A percentile compares a stretch with the other conserved stretches of the same genome.
Conservation (phyloP, 2,329 filamentous ascomycete genomes). For the Cladosporium austrohemisphaericum region DNA sequence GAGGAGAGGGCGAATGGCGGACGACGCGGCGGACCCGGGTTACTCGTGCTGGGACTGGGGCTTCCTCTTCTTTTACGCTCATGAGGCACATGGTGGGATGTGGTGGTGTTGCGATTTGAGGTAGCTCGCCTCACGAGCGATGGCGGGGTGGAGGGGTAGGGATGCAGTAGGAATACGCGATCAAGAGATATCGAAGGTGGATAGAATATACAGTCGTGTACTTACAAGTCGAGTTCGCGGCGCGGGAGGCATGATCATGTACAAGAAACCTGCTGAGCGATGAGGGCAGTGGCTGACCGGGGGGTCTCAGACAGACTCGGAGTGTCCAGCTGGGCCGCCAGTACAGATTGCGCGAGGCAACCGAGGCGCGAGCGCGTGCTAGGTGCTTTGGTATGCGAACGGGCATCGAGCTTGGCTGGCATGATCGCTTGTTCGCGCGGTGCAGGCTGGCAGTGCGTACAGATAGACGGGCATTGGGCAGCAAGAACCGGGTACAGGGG, state of each 20-base stretch:
- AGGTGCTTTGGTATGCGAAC: too few relatives aligned
- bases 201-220: too few relatives aligned
- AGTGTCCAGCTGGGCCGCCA: conserved; percentile 3
- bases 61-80: conserved; percentile 43
- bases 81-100: conserved; percentile 42
- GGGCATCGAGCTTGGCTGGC: too few relatives aligned
- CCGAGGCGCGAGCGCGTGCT: neutral
- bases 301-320: conserved; percentile 10
- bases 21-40: conserved; percentile 37
- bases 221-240: neutral
- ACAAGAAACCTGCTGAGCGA: conserved; percentile 15
- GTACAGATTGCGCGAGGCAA: neutral
- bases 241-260: neutral
- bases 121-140: too few relatives aligned
- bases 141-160: neutral
- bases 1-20: conserved; percentile 26
- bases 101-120: neutral
- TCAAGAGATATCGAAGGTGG: too few relatives aligned
- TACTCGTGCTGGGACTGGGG: conserved; percentile 27
- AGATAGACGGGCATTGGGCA: conserved; percentile 8
- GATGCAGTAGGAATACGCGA: conserved; percentile 1
- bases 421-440: too few relatives aligned
- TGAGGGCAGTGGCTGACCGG: conserved; percentile 13
- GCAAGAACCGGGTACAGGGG: conserved; percentile 8
- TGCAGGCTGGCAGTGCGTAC: neutral